Conservation (phyloP, 108 stramenopile species). For the Cyclostephanos invisitatus region DNA sequence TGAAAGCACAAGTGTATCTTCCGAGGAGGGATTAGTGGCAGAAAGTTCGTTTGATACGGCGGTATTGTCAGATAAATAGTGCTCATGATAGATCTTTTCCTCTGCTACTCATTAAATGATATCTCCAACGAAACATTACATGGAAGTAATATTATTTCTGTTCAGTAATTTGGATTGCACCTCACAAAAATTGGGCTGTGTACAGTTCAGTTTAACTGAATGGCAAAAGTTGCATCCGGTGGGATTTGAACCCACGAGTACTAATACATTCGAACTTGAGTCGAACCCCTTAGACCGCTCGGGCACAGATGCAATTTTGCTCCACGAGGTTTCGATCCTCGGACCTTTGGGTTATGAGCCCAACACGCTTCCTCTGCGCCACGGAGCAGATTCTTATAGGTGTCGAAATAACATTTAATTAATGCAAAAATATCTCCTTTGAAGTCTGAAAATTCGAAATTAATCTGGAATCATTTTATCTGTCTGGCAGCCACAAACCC, state of each 20-base stretch:
- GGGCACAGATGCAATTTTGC: conserved; percentile 69
- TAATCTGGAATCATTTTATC: too few relatives aligned
- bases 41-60: neutral
- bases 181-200: too few relatives aligned
- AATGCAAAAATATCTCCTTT: too few relatives aligned
- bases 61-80: neutral
- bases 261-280: conserved; percentile 66
- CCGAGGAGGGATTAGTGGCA: neutral
- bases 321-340: conserved; percentile 88
- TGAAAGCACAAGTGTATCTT: neutral
- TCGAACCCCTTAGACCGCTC: conserved; percentile 72
- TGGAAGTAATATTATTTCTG: too few relatives aligned
- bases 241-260: conserved; percentile 35
- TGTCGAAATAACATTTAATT: too few relatives aligned
- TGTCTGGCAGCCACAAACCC: too few relatives aligned
- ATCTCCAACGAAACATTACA: too few relatives aligned
- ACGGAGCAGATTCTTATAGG: conserved; percentile 53
- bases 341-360: conserved; percentile 96
- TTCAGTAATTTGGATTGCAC: too few relatives aligned
- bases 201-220: too few relatives aligned
- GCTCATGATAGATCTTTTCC: neutral
- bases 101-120: neutral
- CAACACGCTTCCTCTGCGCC: conserved; percentile 95
- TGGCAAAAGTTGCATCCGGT: conserved; percentile 2
- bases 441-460: too few relatives aligned